phyloP scores from a whole-genome alignment of 2,329 filamentous ascomycete species.

The Rutstroemia sydowiana region DNA sequence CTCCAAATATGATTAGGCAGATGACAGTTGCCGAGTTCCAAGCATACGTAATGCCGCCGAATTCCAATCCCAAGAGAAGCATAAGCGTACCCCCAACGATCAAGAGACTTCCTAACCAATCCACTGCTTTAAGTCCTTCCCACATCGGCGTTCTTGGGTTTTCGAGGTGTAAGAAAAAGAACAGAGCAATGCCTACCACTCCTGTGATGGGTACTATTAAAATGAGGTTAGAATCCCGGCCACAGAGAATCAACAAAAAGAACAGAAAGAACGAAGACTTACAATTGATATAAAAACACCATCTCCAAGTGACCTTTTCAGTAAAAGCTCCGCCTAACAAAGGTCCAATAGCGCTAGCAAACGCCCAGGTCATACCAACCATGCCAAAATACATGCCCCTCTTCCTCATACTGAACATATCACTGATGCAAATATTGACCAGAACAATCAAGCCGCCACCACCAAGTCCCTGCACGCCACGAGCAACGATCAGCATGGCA shows the following conservation, averaged over 20 bases:
- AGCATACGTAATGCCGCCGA: neutral
- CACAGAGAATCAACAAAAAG: too few species aligned
- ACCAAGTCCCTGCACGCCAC: constrained; percentile 36
- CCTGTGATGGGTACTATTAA: too few species aligned
- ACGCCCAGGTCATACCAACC: constrained; percentile 57
- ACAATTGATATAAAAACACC: too few species aligned
- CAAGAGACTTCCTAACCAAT: neutral
- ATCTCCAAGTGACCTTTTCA: constrained; percentile 50
- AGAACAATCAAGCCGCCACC: constrained; percentile 45
- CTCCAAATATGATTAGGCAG: constrained; percentile 51
- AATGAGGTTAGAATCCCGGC: too few species aligned
- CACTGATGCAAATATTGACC: constrained; percentile 47
- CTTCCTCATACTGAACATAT: constrained; percentile 43
- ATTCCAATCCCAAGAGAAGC: neutral
- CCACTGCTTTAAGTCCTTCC: neutral
- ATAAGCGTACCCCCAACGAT: neutral
- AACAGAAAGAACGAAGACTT: too few species aligned
- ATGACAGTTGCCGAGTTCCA: neutral
- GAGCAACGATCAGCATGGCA: constrained; percentile 38
- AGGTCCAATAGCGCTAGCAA: constrained; percentile 56
- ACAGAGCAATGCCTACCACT: too few species aligned
- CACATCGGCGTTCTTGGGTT: neutral
- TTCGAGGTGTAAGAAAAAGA: neutral
- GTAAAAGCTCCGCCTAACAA: constrained; percentile 61
- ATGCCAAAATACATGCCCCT: constrained; percentile 51